These are phyloP conservation scores for Globisporangium emineosum DNA, from an alignment of 352 stramenopile species.

Conservation along the genomic window DNA sequence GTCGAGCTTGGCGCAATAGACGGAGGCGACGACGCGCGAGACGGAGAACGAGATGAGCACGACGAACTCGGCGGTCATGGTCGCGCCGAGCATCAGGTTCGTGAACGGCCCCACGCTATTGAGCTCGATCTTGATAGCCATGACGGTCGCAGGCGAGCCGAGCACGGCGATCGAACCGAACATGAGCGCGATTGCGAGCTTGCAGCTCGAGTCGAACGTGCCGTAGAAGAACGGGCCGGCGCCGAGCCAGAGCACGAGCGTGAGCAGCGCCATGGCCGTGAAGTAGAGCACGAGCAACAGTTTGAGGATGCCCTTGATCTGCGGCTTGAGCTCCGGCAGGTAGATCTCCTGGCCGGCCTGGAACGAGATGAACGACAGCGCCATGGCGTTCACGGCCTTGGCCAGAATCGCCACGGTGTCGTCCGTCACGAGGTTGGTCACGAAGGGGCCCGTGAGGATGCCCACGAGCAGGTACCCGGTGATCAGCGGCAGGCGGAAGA, in stretches of 20 bases:
- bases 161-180: not conserved
- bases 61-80: not conserved
- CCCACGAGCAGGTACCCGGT: not conserved
- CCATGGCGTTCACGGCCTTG: not conserved
- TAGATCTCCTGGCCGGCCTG: not conserved
- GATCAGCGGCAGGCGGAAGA: not conserved
- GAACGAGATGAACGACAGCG: not conserved
- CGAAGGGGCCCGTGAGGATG: not conserved
- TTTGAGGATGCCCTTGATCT: not conserved
- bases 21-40: not conserved
- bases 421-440: not conserved
- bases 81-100: not conserved
- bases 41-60: not conserved
- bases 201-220: not conserved
- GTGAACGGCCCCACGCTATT: not conserved
- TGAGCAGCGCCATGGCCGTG: not conserved
- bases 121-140: not conserved
- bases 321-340: not conserved
- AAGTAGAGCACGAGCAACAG: not conserved
- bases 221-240: not conserved
- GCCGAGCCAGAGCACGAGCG: not conserved
- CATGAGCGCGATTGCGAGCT: not conserved
- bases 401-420: not conserved
- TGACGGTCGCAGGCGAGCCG: not conserved
- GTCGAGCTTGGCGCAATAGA: not conserved